A percentile compares a stretch with the other conserved stretches of the same genome.
Evolutionary conservation across 345 rosid genomes (phyloP).

Genomic region (Triadica sebifera): DNA sequence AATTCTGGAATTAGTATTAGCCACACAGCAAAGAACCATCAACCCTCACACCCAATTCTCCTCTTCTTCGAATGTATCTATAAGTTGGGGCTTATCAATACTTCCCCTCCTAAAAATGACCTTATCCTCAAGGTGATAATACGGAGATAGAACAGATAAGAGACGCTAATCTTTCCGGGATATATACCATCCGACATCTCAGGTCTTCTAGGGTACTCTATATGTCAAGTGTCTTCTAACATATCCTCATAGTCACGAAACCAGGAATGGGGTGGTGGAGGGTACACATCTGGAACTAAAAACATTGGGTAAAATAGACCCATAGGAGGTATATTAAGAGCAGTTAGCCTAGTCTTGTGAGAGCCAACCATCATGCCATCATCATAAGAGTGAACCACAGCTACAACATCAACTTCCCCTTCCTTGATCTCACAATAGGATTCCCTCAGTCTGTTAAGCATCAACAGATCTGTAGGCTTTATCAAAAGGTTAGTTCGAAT

Average conservation of each 20-base stretch:
- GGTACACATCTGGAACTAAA: constrained; percentile 78
- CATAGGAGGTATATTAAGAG: constrained; percentile 93
- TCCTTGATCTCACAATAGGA: constrained; percentile 72
- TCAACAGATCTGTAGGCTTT: constrained; percentile 76
- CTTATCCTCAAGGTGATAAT: no score
- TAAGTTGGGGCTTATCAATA: no score
- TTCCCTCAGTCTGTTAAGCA: constrained; percentile 82
- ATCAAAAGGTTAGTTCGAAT: constrained; percentile 66
- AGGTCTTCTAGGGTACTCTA: constrained; percentile 70
- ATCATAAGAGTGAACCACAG: constrained; percentile 73
- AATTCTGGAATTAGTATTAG: no score
- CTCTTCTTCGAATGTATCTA: no score
- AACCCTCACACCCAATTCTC: no score
- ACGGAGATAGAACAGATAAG: no score
- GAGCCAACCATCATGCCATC: constrained; percentile 65
- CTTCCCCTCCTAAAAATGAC: no score
- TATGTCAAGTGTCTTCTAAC: constrained; percentile 86
- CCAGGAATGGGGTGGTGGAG: constrained; percentile 90
- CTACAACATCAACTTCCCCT: constrained; percentile 67
- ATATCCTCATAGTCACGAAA: constrained; percentile 82
- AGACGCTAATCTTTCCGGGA: no score
- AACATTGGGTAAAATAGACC: constrained; percentile 88
- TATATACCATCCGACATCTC: constrained; percentile 54
- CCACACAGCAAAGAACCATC: no score
- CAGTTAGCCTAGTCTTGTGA: constrained; percentile 79